Base-by-base conservation (phyloP, 331 rosid genomes). In the Acacia concinna region DNA sequence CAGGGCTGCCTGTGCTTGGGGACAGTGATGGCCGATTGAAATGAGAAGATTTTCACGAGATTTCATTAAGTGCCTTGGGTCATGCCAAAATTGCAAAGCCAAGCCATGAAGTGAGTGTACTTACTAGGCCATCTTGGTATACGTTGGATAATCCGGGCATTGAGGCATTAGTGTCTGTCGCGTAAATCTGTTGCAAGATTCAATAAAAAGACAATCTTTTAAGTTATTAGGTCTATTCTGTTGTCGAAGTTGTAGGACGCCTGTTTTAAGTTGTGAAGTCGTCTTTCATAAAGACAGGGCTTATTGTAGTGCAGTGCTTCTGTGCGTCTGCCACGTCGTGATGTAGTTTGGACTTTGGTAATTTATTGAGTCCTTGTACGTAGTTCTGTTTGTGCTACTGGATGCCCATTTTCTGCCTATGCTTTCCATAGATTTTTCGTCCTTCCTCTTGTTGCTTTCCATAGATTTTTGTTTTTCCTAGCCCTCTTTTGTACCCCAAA, bases 1-100 rank as follows among this genome's bases (percentile, higher is more conserved):
- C 73, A 96, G 97, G 91, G 98, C 97, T 82, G 92, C 97, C 76
- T 96, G 99, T 81, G 91, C 97, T 76, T 96, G 99, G 99, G 99
- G 97, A 74, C 97, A 92, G 78, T 96, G 92, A 91, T 46, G 62
- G 79, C 64, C 51, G 57, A 38, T 31, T 52, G 73, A 84, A 75
- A 72, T 3, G 80, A 68, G 74, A 76, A 56, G 73, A 63, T 68
- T 76, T 54, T 77, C 35, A n/a, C 52, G 68, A 71, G 72, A 77
- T 57, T 68, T 71, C 13, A 11, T 78, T 27, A 32, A 84, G 76
- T 27, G 81, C 17, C 38, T 41, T 57, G 59, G 74, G 74, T 76
- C 57, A 37, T 73, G 6, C 65, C 25, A 81, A 70, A 78, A 75
- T 40, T 76, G 79, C 81, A 70, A 71, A 71, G 73, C 81, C 81